Evolutionary conservation across 805 yeast genomes (phyloP).

Genomic region (Schwanniomyces sp.): DNA sequence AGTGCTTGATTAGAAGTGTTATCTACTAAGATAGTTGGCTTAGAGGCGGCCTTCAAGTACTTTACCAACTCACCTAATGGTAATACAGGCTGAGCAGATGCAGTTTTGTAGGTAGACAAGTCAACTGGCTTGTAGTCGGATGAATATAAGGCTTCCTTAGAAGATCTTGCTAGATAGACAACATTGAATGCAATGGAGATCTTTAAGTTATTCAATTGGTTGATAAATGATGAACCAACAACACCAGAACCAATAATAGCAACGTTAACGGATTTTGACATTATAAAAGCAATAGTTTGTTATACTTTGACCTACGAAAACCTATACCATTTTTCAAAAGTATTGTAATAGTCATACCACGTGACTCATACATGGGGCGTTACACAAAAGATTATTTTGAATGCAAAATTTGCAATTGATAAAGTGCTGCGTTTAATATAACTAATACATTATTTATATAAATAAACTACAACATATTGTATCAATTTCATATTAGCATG

Average conservation of each 20-base stretch:
- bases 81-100: conserved; percentile 49
- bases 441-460: no score
- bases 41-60: conserved; percentile 63
- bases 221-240: conserved; percentile 88
- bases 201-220: conserved; percentile 68
- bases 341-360: background rate
- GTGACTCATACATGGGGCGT: background rate
- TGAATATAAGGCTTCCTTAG: conserved; percentile 67
- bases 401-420: no score
- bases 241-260: conserved; percentile 79
- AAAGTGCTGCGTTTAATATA: no score
- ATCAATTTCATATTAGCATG: no score
- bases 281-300: conserved; percentile 2
- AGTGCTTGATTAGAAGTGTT: conserved; percentile 85
- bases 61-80: conserved; percentile 57
- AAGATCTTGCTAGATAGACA: conserved; percentile 71
- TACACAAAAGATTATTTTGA: no score
- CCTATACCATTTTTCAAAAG: background rate
- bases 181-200: conserved; percentile 71
- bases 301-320: background rate
- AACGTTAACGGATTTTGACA: conserved; percentile 40
- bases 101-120: conserved; percentile 55
- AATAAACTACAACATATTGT: no score
- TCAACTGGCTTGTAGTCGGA: conserved; percentile 71
- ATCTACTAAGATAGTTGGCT: conserved; percentile 84